Conservation (phyloP, 768 basidiomycete species). For the Favolaschia claudopus region DNA sequence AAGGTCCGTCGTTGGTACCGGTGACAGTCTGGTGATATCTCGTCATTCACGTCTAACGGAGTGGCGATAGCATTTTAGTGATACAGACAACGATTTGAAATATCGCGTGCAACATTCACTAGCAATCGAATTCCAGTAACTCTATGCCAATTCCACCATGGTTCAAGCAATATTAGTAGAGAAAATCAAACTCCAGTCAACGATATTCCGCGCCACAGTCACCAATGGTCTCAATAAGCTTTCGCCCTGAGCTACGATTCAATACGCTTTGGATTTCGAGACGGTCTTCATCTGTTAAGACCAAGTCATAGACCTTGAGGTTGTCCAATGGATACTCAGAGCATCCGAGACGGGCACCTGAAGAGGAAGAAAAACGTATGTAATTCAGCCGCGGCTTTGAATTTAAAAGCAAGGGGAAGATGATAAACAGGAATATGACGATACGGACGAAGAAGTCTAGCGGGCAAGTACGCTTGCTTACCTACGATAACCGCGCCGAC, state of each 20-base stretch:
- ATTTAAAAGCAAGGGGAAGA: not conserved
- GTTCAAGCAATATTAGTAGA: constrained; percentile 1
- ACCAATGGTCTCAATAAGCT: constrained; percentile 72
- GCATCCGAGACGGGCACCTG: constrained; percentile 78
- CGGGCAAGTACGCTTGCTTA: constrained; percentile 29
- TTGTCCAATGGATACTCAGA: constrained; percentile 81
- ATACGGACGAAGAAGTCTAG: not conserved
- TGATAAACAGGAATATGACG: constrained; percentile 12
- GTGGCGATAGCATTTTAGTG: too few species aligned
- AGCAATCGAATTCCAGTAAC: too few species aligned
- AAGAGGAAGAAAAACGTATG: not conserved
- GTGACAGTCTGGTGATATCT: too few species aligned
- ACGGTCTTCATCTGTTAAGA: constrained; percentile 62
- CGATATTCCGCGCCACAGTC: constrained; percentile 91
- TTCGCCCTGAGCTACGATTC: constrained; percentile 63
- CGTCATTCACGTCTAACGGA: too few species aligned
- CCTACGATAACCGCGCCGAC: constrained; percentile 89
- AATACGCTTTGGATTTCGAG: constrained; percentile 70
- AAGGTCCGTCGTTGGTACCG: too few species aligned
- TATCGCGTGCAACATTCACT: too few species aligned
- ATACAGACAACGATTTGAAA: too few species aligned
- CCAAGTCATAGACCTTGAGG: constrained; percentile 64
- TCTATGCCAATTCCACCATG: not conserved
- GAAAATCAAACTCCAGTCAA: constrained; percentile 32
- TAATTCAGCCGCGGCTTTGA: not conserved